Percentiles rank a stretch among this genome's conserved stretches.
Conservation (phyloP, 2,329 filamentous ascomycete genomes). For the Pestalotiopsis sp. region DNA sequence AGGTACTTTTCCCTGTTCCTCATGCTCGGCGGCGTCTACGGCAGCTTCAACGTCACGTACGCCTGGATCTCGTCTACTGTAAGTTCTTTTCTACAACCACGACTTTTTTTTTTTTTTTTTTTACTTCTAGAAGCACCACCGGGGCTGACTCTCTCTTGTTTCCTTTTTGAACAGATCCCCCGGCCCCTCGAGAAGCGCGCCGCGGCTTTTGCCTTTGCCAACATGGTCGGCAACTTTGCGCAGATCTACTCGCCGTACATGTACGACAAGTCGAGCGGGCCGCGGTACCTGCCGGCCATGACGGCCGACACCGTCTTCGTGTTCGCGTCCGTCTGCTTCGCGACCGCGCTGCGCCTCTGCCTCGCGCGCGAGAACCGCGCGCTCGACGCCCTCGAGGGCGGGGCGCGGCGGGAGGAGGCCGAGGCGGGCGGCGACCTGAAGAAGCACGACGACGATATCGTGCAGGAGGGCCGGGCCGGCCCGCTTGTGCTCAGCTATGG, state of each 20-base stretch:
- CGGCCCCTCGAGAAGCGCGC: slow-evolving; percentile 20
- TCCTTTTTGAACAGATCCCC: slow-evolving; percentile 15
- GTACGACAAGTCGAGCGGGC: slow-evolving; percentile 22
- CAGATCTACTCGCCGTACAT: slow-evolving; percentile 27
- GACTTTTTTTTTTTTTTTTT: too few relatives aligned
- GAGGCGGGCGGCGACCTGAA: neutral
- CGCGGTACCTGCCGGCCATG: slow-evolving; percentile 25
- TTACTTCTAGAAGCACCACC: neutral
- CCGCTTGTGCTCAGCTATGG: neutral
- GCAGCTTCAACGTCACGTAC: slow-evolving; percentile 24
- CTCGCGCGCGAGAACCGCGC: slow-evolving; percentile 22
- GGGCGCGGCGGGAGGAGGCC: neutral
- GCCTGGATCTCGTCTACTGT: slow-evolving; percentile 23
- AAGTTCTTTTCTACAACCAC: neutral
- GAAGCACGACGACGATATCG: neutral
- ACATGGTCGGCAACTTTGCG: slow-evolving; percentile 21
- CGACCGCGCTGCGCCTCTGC: slow-evolving; percentile 19
- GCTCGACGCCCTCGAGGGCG: slow-evolving; percentile 13
- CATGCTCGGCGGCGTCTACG: slow-evolving; percentile 24
- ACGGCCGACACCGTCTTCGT: slow-evolving; percentile 26
- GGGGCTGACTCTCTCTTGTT: too few relatives aligned
- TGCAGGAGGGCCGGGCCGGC: neutral
- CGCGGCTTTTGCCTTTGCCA: slow-evolving; percentile 22
- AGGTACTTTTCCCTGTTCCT: slow-evolving; percentile 40
- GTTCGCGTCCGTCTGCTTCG: slow-evolving; percentile 20